Evolutionary conservation across 1,284 basidiomycete species (phyloP), one percentile per base, ranked within the genome.

Genomic region (Naganishia sp.): DNA sequence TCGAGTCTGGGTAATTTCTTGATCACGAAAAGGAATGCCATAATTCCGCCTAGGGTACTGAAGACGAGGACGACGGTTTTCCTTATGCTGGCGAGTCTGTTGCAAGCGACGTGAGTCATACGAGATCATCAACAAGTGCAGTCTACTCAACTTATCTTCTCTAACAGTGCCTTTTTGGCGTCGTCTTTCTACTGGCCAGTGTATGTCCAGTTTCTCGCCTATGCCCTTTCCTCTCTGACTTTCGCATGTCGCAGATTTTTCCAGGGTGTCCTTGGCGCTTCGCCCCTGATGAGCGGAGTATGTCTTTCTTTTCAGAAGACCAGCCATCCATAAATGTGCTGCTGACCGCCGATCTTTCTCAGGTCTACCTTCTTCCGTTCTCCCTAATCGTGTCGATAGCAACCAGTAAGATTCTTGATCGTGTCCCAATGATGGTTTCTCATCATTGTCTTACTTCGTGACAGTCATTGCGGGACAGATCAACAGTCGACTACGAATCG

Each of bases 11-110:
- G 88, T 39, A 88, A 90, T 72, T 91, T 92, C 75, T 68, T 83
- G 3, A 83, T 79, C 68, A 94, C 92, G 0, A 87, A 82, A 54
- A 84, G 89, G 13, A 86, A 87, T 6, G 88, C 92, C 0, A 90
- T 95, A 69, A 80, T 96, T n/a, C 75, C 77, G 1, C 70, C 75
- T 15, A 71, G 75, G 36, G 63, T 75, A 55, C 69, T 78, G 55
- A 71, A 68, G 53, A 77, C 69, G 18, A 73, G 77, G 16, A 80
- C 79, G 25, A 74, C 78, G 6, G 68, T 75, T 1, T 74, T 77
- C 65, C 76, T 76, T 68, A 64, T 78, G 28, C 63, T 78, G 21
- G 71, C 70, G 6, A 74, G 72, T 15, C 64, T 71, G n/a, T 64
- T 77, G 0, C 75, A 78, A 18, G 75, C 75, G 1, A 64, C 68